phyloP scores from a whole-genome alignment of 225 moss, liverwort and hornwort species.

The Pseudisothecium myosuroides region DNA sequence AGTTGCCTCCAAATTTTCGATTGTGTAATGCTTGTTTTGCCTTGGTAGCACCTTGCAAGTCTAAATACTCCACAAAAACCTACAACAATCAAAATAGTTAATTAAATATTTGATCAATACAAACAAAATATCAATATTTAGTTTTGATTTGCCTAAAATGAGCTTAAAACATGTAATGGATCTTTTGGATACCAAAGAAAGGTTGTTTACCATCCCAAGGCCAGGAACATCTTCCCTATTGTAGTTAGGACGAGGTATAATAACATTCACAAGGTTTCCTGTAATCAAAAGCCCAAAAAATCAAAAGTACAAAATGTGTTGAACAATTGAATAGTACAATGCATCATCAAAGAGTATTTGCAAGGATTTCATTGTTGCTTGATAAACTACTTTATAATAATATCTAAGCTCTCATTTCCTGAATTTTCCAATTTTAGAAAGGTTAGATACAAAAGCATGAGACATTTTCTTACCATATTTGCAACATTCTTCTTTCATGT shows the following conservation, averaged over 20 bases:
- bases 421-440: background rate
- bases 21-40: conserved; percentile 78
- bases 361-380: background rate
- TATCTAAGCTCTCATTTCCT: background rate
- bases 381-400: background rate
- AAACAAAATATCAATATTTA: background rate
- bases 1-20: conserved; percentile 75
- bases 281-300: background rate
- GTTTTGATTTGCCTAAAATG: background rate
- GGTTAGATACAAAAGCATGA: background rate
- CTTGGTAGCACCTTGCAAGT: conserved; percentile 54
- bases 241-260: conserved; percentile 67
- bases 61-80: conserved; percentile 81
- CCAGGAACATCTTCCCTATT: conserved; percentile 64
- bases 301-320: background rate
- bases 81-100: background rate
- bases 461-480: conserved; percentile 59
- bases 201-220: conserved; percentile 59
- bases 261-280: conserved; percentile 61
- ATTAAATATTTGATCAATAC: background rate
- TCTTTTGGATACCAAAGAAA: background rate
- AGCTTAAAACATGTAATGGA: background rate
- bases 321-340: background rate
- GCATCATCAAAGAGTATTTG: background rate
- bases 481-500: conserved; percentile 92